Evolutionary conservation across 2,329 filamentous ascomycete species (phyloP).

Genomic region (Drechslera avenae): DNA sequence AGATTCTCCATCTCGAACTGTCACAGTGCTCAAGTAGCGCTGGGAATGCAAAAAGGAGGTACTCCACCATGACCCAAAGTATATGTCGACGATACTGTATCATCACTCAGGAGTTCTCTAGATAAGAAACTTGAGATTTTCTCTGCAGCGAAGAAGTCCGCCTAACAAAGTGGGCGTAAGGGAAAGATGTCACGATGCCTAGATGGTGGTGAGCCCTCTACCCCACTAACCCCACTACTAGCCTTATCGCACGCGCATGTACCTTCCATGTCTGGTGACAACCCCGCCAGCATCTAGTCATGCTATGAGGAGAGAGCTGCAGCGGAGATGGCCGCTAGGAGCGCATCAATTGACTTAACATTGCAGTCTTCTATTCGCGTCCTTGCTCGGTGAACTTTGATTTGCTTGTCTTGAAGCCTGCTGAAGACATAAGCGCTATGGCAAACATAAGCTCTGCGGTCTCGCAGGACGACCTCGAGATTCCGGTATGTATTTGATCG

Average conservation of each 20-base stretch:
- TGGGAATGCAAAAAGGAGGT: too few species aligned
- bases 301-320: conserved; percentile 17
- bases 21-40: too few species aligned
- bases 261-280: conserved; percentile 31
- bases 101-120: too few species aligned
- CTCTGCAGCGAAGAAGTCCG: too few species aligned
- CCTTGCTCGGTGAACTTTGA: background rate
- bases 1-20: background rate
- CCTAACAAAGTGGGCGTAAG: too few species aligned
- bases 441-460: conserved; percentile 42
- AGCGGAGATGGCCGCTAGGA: conserved; percentile 27
- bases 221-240: conserved; percentile 25
- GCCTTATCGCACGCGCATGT: conserved; percentile 34
- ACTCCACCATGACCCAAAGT: too few species aligned
- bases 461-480: conserved; percentile 47
- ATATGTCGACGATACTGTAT: too few species aligned
- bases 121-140: too few species aligned
- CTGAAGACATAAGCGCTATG: conserved; percentile 15
- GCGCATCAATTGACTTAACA: conserved; percentile 15
- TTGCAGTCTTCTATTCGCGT: background rate
- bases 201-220: conserved; percentile 15
- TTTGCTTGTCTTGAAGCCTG: background rate
- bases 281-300: conserved; percentile 21
- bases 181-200: background rate
- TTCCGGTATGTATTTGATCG: conserved; percentile 42